Percentiles rank a stretch among this genome's conserved stretches.
phyloP scores from a whole-genome alignment of 306 rosid species.

The Fagus crenata region DNA sequence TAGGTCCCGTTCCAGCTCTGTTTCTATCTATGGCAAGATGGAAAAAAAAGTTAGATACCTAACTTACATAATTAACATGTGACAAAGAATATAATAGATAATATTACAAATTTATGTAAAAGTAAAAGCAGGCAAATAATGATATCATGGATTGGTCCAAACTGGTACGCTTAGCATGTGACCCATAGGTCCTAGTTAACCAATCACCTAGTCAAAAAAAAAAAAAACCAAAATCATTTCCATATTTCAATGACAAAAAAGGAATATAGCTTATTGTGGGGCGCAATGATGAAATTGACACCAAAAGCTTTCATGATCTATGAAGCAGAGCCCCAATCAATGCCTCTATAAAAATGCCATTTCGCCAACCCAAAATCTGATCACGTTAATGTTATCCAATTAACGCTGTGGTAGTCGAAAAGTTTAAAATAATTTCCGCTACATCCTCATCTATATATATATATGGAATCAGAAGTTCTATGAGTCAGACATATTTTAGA shows the following conservation, averaged over 20 bases:
- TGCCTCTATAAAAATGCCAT: slow-evolving; percentile 9
- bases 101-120: no score
- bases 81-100: not conserved
- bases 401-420: no score
- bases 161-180: no score
- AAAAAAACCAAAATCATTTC: not conserved
- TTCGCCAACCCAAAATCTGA: slow-evolving; percentile 5
- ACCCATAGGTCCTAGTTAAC: no score
- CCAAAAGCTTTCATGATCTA: not conserved
- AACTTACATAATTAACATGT: not conserved
- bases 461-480: not conserved
- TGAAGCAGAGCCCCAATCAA: slow-evolving; percentile 1
- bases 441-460: not conserved
- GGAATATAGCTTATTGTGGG: not conserved
- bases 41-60: not conserved
- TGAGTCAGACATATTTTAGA: not conserved
- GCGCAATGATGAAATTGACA: not conserved
- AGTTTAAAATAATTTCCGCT: not conserved
- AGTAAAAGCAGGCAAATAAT: no score
- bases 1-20: not conserved
- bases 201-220: no score
- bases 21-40: not conserved
- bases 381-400: no score
- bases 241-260: not conserved
- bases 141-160: not conserved